Evolutionary conservation across 1,284 basidiomycete species (phyloP).

Genomic region (Tetrapyrgos nigripes): DNA sequence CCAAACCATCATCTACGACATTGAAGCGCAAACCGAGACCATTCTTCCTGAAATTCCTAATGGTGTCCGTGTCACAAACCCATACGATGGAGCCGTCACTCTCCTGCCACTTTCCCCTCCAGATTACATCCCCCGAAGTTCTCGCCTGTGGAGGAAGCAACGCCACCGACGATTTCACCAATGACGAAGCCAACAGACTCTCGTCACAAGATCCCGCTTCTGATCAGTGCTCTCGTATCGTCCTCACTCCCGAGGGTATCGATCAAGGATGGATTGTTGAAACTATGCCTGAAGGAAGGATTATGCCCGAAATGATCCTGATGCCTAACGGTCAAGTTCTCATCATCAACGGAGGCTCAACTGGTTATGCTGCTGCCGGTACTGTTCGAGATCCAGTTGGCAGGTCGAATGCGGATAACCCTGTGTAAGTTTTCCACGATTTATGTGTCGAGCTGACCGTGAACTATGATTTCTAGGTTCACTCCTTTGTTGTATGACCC

Average conservation of each 20-base stretch:
- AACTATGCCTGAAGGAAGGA: constrained; percentile 41
- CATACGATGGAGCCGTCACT: constrained; percentile 51
- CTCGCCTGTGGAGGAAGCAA: constrained; percentile 55
- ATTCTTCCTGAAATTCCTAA: constrained; percentile 15
- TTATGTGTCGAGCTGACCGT: too few relatives aligned
- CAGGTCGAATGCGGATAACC: constrained; percentile 54
- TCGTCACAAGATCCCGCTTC: constrained; percentile 48
- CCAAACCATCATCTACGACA: constrained; percentile 48
- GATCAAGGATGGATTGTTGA: constrained; percentile 45
- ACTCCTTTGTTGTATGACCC: constrained; percentile 60
- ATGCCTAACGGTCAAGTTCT: constrained; percentile 59
- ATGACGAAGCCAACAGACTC: constrained; percentile 26
- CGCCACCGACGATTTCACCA: constrained; percentile 33
- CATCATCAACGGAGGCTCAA: constrained; percentile 52
- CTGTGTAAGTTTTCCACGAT: constrained; percentile 22
- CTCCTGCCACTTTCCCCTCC: constrained; percentile 54
- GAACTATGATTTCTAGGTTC: constrained; percentile 34
- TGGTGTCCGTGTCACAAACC: constrained; percentile 44
- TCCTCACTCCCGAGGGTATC: constrained; percentile 43
- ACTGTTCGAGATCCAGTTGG: constrained; percentile 44
- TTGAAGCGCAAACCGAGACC: constrained; percentile 44
- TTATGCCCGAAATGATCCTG: constrained; percentile 57
- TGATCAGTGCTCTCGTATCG: constrained; percentile 49
- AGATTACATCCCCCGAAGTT: constrained; percentile 51
- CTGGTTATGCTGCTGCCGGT: constrained; percentile 54